Conservation (phyloP, 2,329 filamentous ascomycete genomes). For the Fonsecaea multimorphosa region DNA sequence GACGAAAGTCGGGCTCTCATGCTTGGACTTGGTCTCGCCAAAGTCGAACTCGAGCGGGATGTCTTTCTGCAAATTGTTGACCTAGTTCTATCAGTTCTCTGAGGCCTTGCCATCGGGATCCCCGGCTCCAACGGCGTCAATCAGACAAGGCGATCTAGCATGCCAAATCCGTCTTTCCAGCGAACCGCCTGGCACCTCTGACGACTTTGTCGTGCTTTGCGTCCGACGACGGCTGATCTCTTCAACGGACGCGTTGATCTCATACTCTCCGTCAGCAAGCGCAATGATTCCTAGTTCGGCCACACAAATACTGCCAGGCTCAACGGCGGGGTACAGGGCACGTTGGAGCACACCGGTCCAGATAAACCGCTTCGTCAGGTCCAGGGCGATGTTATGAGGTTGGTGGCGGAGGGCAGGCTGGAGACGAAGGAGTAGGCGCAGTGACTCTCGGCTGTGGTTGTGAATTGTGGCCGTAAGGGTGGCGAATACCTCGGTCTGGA, state of each 20-base stretch:
- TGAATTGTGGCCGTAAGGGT: conserved; percentile 72
- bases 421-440: conserved; percentile 75
- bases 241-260: conserved; percentile 79
- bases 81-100: conserved; percentile 38
- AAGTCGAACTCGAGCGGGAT: conserved; percentile 38
- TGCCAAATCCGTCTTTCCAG: conserved; percentile 44
- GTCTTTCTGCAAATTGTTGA: conserved; percentile 38
- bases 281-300: conserved; percentile 73
- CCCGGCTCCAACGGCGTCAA: conserved; percentile 36
- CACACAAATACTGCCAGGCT: conserved; percentile 64
- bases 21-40: conserved; percentile 48
- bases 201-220: conserved; percentile 29
- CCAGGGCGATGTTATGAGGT: conserved; percentile 73
- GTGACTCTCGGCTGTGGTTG: conserved; percentile 72
- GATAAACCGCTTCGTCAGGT: conserved; percentile 79
- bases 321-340: conserved; percentile 65
- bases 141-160: conserved; percentile 43
- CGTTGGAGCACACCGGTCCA: conserved; percentile 87
- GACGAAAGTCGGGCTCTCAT: conserved; percentile 65
- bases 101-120: conserved; percentile 8
- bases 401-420: conserved; percentile 78
- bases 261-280: conserved; percentile 80
- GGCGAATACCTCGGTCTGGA: conserved; percentile 68
- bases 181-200: conserved; percentile 33
- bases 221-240: conserved; percentile 61